Base-by-base conservation (phyloP, 1,284 basidiomycete genomes). In the Trichosporon sp. region DNA sequence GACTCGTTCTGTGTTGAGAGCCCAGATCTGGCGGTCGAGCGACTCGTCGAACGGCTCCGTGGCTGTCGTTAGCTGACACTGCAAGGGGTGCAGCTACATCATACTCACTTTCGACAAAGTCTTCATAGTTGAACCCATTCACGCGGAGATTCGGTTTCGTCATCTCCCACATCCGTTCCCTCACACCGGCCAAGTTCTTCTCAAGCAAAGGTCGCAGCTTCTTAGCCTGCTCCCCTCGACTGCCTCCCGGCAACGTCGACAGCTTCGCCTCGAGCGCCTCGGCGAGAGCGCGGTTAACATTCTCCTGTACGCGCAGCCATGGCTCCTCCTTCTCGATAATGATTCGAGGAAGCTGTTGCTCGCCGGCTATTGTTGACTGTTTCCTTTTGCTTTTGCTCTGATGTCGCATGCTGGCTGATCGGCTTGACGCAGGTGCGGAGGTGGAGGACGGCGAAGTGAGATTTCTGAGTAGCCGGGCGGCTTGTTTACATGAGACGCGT, bases 11-110 rank as follows among this genome's bases (percentile, higher is more conserved):
- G 86, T 84, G 52, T 87, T 85, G 16, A 90, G 76, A 1, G 86
- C 86, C 86, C 87, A 89, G 54, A 90, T 86, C 34, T 85, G 84
- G 61, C 88, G 81, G 73, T 91, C 89, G 37, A 91, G 83, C 1
- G 84, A 85, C 76, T 92, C 90, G 73, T 92, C 90, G 73, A 91
- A 92, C 5, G 86, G 84, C 71, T 91, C 89, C 65, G 85, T 85
- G 25, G 88, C 89, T 89, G 69, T 34, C 5, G 59, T 68, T 34
- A 65, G 62, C 34, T 54, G 11, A 3, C 9, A 6, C n/a, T 25
- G 21, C 5, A 10, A 16, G 4, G 14, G 10, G 9, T 9, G 21
- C 14, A 31, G 52, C 27, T n/a, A 11, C 13, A 32, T 13, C 3
- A 13, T 21, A 66, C 73, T 65, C 61, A 81, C 81, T 74, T 59